These are phyloP conservation scores for Tuber borchii DNA, from an alignment of 495 filamentous ascomycete genomes.

Conservation along the genomic window DNA sequence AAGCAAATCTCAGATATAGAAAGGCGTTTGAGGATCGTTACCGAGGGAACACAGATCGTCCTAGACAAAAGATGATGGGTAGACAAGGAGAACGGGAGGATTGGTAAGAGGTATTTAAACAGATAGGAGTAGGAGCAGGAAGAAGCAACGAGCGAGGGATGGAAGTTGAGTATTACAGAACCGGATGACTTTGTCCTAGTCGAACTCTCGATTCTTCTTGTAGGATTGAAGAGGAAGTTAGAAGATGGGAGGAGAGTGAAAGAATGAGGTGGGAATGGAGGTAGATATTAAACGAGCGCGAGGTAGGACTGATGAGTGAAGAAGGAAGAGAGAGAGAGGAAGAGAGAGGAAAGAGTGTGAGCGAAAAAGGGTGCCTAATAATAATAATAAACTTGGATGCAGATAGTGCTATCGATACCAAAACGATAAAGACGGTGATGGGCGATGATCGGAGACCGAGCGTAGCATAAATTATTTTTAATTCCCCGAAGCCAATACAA, in stretches of 20 bases:
- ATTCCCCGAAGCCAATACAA: slow-evolving; percentile 4
- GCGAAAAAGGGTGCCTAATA: slow-evolving; percentile 18
- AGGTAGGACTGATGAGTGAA: slow-evolving; percentile 28
- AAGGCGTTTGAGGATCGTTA: slow-evolving; percentile 5
- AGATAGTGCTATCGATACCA: slow-evolving; percentile 34
- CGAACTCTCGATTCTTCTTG: not conserved
- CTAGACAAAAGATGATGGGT: not conserved
- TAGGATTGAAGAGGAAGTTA: slow-evolving; percentile 14
- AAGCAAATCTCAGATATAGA: slow-evolving; percentile 19
- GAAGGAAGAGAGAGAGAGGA: slow-evolving; percentile 26
- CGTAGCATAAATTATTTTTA: slow-evolving; percentile 12
- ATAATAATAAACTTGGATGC: slow-evolving; percentile 19
- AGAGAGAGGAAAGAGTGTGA: slow-evolving; percentile 25
- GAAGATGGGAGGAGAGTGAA: slow-evolving; percentile 5
- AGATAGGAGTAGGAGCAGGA: not conserved
- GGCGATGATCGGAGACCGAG: slow-evolving; percentile 38
- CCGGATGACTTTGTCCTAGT: not conserved
- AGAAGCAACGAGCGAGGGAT: not conserved
- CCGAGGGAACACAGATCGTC: not conserved
- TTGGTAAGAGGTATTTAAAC: not conserved
- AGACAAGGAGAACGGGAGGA: not conserved
- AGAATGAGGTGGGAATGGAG: slow-evolving; percentile 12
- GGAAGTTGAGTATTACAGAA: not conserved
- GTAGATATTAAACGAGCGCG: slow-evolving; percentile 10
- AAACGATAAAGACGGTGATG: slow-evolving; percentile 35